A percentile compares a stretch with the other conserved stretches of the same genome.
Evolutionary conservation across 2,329 filamentous ascomycete species (phyloP).

Genomic region (Hymenoscyphus infarciens): DNA sequence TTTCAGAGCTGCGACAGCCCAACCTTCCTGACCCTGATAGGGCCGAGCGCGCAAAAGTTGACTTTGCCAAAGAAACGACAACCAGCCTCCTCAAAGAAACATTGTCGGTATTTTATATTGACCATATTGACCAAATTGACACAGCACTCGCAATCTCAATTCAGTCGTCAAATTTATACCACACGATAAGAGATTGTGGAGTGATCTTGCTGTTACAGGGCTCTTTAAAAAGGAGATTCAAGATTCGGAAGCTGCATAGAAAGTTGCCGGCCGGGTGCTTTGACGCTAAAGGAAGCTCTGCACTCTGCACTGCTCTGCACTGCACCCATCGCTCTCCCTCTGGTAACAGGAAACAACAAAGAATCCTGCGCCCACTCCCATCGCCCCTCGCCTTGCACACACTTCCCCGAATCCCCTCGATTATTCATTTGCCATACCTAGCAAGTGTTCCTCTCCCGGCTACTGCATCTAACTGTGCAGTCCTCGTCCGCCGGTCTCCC

Average conservation of each 20-base stretch:
- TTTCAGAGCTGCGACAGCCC: constrained; percentile 30
- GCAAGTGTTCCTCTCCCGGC: background rate
- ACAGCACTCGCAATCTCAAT: background rate
- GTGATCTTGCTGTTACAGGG: background rate
- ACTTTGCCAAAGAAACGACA: constrained; percentile 11
- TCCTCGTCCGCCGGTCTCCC: constrained; percentile 1
- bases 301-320: background rate
- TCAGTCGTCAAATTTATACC: background rate
- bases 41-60: constrained; percentile 31
- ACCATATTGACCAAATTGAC: background rate
- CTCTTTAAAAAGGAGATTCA: background rate
- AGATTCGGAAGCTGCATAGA: background rate
- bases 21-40: constrained; percentile 24
- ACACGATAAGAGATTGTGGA: background rate
- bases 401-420: background rate
- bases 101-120: background rate
- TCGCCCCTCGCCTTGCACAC: background rate
- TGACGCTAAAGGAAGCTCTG: background rate
- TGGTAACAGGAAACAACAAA: constrained; percentile 6
- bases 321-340: background rate
- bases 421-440: background rate
- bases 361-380: background rate
- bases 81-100: background rate
- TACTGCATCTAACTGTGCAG: constrained; percentile 11
- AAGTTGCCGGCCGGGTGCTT: constrained; percentile 5